phyloP scores from a whole-genome alignment of 129 eudicot genomes.

The Lactuca saligna region DNA sequence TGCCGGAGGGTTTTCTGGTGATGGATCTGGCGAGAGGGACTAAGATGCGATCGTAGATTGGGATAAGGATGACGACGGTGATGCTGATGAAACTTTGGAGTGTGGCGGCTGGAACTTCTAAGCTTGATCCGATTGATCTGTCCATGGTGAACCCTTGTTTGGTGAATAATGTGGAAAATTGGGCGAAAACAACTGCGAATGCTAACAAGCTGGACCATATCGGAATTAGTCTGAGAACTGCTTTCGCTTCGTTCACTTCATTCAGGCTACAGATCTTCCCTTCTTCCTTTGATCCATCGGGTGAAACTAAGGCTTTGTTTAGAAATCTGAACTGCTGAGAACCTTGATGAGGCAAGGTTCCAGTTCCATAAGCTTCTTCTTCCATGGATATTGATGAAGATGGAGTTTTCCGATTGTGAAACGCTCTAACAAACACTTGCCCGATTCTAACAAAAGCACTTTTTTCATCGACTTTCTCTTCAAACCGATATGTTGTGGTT shows the following conservation, averaged over 20 bases:
- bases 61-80: constrained; percentile 40
- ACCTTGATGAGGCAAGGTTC: constrained; percentile 39
- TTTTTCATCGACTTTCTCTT: constrained; percentile 38
- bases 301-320: constrained; percentile 47
- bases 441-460: constrained; percentile 45
- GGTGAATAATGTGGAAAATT: constrained; percentile 59
- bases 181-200: constrained; percentile 53
- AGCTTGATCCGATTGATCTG: constrained; percentile 41
- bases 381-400: constrained; percentile 30
- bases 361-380: constrained; percentile 47
- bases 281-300: constrained; percentile 34
- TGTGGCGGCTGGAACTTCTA: constrained; percentile 66
- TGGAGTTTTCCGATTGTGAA: constrained; percentile 33
- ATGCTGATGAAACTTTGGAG: constrained; percentile 44
- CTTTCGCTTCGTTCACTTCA: constrained; percentile 55
- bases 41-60: constrained; percentile 54
- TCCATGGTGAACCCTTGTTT: constrained; percentile 73
- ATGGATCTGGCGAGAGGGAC: constrained; percentile 48
- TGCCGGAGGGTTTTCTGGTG: constrained; percentile 55
- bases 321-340: constrained; percentile 60
- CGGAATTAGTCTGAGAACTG: constrained; percentile 47
- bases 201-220: constrained; percentile 52
- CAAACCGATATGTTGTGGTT: constrained; percentile 45
- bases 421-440: constrained; percentile 46
- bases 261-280: constrained; percentile 26